These are phyloP conservation scores for Vitis labrusca DNA, from an alignment of 164 flowering plant genomes.

Conservation along the genomic window DNA sequence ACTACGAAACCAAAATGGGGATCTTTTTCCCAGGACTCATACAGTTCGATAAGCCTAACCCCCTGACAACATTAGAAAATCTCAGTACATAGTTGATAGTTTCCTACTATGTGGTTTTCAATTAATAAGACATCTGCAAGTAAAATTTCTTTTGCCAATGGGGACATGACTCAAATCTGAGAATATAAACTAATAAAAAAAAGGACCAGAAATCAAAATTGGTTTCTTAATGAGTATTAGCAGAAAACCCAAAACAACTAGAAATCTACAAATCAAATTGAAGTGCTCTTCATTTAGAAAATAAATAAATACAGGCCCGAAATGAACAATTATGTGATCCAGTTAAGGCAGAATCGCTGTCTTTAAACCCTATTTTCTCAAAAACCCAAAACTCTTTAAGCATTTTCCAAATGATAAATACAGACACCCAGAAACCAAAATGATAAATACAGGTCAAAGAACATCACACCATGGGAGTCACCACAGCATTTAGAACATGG, in stretches of 20 bases:
- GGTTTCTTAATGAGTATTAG: too few species aligned
- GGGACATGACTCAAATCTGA: too few species aligned
- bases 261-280: too few species aligned
- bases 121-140: too few species aligned
- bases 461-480: constrained; percentile 40
- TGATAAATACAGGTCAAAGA: not conserved
- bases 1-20: constrained; percentile 53
- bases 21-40: constrained; percentile 58
- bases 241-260: not conserved
- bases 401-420: not conserved
- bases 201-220: not conserved
- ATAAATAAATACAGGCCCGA: too few species aligned
- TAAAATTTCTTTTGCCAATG: too few species aligned
- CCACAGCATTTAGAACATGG: constrained; percentile 57
- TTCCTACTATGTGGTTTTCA: too few species aligned
- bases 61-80: constrained; percentile 28
- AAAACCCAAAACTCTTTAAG: too few species aligned
- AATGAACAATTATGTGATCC: too few species aligned
- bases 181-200: not conserved
- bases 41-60: constrained; percentile 43
- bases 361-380: too few species aligned
- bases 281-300: too few species aligned
- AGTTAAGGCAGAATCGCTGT: too few species aligned
- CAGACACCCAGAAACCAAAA: not conserved
- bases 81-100: not conserved